A percentile compares a stretch with the other conserved stretches of the same genome.
phyloP scores from a whole-genome alignment of 2,329 filamentous ascomycete genomes.

The Grosmannia huntii region DNA sequence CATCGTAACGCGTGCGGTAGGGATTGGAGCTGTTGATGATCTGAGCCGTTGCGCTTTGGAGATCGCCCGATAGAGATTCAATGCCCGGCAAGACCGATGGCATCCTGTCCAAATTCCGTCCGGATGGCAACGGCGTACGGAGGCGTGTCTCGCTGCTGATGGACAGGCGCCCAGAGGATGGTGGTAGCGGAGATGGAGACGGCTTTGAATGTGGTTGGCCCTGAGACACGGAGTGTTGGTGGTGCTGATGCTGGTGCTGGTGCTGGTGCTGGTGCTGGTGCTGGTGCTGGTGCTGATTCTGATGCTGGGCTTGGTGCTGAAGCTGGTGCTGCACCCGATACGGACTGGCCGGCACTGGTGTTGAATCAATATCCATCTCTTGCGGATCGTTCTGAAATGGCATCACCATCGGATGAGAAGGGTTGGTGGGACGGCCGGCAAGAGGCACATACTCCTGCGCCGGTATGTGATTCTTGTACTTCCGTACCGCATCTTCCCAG shows the following conservation, averaged over 20 bases:
- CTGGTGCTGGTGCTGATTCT: slow-evolving; percentile 1
- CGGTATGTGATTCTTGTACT: slow-evolving; percentile 41
- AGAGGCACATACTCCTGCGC: slow-evolving; percentile 34
- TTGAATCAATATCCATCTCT: slow-evolving; percentile 43
- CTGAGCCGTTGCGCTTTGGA: slow-evolving; percentile 36
- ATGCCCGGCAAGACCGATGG: slow-evolving; percentile 32
- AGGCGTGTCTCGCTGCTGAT: slow-evolving; percentile 32
- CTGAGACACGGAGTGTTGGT: background rate
- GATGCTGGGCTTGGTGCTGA: background rate
- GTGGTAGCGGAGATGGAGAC: slow-evolving; percentile 5
- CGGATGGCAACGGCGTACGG: slow-evolving; percentile 43
- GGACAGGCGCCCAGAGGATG: slow-evolving; percentile 22
- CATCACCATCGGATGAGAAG: slow-evolving; percentile 25
- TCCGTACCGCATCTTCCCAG: slow-evolving; percentile 44
- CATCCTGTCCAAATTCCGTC: slow-evolving; percentile 40
- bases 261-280: background rate
- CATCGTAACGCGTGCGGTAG: slow-evolving; percentile 38
- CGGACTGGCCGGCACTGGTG: slow-evolving; percentile 14
- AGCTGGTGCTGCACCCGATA: background rate
- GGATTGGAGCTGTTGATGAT: slow-evolving; percentile 32
- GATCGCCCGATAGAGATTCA: slow-evolving; percentile 36
- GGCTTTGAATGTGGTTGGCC: background rate
- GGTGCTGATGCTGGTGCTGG: background rate
- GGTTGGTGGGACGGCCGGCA: slow-evolving; percentile 25
- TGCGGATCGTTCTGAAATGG: slow-evolving; percentile 32